phyloP scores from a whole-genome alignment of 371 early-diverging fungal species.

The Blakeslea trispora region DNA sequence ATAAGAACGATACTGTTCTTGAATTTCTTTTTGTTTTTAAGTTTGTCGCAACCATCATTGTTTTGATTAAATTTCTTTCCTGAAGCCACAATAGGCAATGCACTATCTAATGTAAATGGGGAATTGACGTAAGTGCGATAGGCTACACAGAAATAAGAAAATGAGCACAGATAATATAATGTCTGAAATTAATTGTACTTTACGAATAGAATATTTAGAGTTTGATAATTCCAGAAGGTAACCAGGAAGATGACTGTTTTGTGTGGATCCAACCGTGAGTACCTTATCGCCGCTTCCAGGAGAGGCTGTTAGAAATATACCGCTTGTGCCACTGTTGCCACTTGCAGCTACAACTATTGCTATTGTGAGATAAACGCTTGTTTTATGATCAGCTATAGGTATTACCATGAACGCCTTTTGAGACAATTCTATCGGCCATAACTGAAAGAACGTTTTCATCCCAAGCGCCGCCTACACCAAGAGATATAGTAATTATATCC shows the following conservation, averaged over 20 bases:
- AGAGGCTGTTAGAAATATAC: slow-evolving; percentile 57
- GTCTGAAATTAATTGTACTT: not conserved
- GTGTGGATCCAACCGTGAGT: slow-evolving; percentile 68
- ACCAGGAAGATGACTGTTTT: slow-evolving; percentile 40
- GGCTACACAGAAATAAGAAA: slow-evolving; percentile 8
- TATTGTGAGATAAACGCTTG: not conserved
- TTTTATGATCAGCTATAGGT: not conserved
- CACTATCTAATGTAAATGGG: slow-evolving; percentile 5
- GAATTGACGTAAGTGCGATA: slow-evolving; percentile 29
- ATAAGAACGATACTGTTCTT: slow-evolving; percentile 38
- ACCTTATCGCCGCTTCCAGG: slow-evolving; percentile 61
- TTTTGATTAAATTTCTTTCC: slow-evolving; percentile 15
- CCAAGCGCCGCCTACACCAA: slow-evolving; percentile 36
- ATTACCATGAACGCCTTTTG: slow-evolving; percentile 37
- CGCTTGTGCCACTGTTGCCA: slow-evolving; percentile 71
- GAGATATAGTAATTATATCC: slow-evolving; percentile 28
- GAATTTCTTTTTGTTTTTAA: slow-evolving; percentile 8
- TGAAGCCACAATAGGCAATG: slow-evolving; percentile 12
- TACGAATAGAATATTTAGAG: slow-evolving; percentile 10
- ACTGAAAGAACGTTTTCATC: slow-evolving; percentile 31
- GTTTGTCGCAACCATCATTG: slow-evolving; percentile 17
- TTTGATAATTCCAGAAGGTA: slow-evolving; percentile 17
- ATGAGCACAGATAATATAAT: not conserved
- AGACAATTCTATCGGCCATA: slow-evolving; percentile 35
- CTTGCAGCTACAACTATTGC: slow-evolving; percentile 45